Evolutionary conservation across 371 early-diverging fungal species (phyloP).

Genomic region (Apophysomyces trapeziformis): DNA sequence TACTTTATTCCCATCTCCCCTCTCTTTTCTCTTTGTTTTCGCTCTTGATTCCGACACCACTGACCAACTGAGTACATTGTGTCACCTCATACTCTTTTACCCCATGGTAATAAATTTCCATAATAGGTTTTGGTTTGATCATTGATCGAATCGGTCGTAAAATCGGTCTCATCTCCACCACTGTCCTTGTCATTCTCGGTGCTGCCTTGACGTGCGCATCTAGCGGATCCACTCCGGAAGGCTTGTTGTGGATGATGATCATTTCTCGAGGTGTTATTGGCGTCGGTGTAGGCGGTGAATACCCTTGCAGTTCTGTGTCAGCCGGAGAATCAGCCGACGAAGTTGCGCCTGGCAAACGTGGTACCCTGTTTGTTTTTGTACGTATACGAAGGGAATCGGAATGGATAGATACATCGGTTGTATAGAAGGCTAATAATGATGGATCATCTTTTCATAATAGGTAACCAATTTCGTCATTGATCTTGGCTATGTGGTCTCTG

Average conservation of each 20-base stretch:
- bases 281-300: slow-evolving; percentile 59
- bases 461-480: slow-evolving; percentile 62
- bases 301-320: slow-evolving; percentile 63
- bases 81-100: slow-evolving; percentile 10
- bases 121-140: slow-evolving; percentile 34
- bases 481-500: slow-evolving; percentile 61
- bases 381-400: slow-evolving; percentile 7
- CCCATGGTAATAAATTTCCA: slow-evolving; percentile 9
- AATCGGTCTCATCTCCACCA: slow-evolving; percentile 41
- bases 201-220: slow-evolving; percentile 47
- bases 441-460: slow-evolving; percentile 15
- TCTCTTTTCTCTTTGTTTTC: background rate
- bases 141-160: slow-evolving; percentile 51
- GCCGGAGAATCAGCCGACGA: slow-evolving; percentile 68
- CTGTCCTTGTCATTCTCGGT: slow-evolving; percentile 47
- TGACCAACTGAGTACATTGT: background rate
- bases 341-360: slow-evolving; percentile 56
- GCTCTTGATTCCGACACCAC: background rate
- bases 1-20: background rate
- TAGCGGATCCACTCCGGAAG: slow-evolving; percentile 37
- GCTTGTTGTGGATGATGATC: slow-evolving; percentile 66
- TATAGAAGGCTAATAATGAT: too few relatives aligned
- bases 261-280: slow-evolving; percentile 62
- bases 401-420: background rate
- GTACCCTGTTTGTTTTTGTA: slow-evolving; percentile 58